These are phyloP conservation scores for Venturia asperata DNA, from an alignment of 2,329 filamentous ascomycete genomes.

Conservation along the genomic window DNA sequence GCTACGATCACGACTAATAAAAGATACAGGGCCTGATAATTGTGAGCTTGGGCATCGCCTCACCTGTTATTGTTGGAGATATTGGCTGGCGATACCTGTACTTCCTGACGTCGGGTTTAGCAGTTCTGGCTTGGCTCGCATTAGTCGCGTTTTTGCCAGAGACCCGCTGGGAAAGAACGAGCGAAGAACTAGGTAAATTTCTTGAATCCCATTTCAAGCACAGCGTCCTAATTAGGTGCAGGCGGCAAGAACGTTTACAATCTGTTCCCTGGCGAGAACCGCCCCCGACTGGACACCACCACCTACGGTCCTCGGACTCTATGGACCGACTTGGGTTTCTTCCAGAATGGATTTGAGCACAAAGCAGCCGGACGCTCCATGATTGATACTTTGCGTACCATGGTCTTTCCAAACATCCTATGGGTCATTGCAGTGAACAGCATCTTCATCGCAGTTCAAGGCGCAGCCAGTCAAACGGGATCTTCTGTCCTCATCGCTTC, in stretches of 20 bases:
- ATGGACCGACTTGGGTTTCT: conserved; percentile 25
- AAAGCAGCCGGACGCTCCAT: conserved; percentile 25
- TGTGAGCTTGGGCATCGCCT: conserved; percentile 26
- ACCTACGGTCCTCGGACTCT: conserved; percentile 23
- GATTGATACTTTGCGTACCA: conserved; percentile 28
- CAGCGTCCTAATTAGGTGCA: neutral
- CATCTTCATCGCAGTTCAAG: conserved; percentile 20
- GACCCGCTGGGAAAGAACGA: conserved; percentile 26
- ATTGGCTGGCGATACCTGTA: conserved; percentile 29
- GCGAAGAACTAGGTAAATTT: conserved; percentile 21
- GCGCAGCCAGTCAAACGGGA: conserved; percentile 26
- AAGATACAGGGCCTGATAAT: conserved; percentile 24
- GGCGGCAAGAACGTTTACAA: conserved; percentile 19
- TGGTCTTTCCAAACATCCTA: conserved; percentile 29
- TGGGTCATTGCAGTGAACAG: conserved; percentile 29
- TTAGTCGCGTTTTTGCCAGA: conserved; percentile 27
- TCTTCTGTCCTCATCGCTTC: conserved; percentile 25
- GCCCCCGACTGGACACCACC: conserved; percentile 17
- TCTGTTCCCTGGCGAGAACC: conserved; percentile 20
- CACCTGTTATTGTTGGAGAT: conserved; percentile 27
- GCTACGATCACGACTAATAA: neutral
- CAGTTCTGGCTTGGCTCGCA: conserved; percentile 25
- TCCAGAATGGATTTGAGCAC: conserved; percentile 24
- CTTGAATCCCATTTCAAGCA: neutral
- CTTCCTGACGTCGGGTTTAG: conserved; percentile 25